Percentiles rank a stretch among this genome's conserved stretches.
These are phyloP conservation scores for barley (Hordeum vulgare) DNA, from an alignment of 176 grass and related monocot species.

Conservation along the genomic window DNA sequence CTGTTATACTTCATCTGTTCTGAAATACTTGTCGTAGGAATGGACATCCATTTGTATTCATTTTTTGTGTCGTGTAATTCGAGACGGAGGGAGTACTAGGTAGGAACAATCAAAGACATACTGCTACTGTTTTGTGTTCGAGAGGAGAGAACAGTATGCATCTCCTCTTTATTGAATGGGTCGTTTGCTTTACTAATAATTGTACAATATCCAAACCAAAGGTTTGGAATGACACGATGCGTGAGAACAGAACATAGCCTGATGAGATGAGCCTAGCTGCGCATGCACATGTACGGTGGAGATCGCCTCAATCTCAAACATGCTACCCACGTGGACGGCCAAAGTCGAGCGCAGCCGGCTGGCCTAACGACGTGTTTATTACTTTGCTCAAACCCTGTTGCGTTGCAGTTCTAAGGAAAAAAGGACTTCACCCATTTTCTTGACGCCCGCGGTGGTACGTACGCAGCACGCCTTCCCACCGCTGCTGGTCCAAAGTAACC, in stretches of 20 bases:
- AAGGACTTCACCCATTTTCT: slow-evolving; percentile 11
- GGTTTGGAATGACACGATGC: neutral
- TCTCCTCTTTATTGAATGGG: neutral
- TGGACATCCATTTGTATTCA: no score
- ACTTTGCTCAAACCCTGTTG: neutral
- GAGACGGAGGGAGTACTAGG: no score
- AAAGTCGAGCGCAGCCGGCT: neutral
- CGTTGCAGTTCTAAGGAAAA: neutral
- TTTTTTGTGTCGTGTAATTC: no score
- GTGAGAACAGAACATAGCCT: slow-evolving; percentile 1
- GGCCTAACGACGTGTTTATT: neutral
- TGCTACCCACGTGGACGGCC: neutral
- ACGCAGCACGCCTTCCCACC: neutral
- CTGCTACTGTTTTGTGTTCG: neutral
- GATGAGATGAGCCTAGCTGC: neutral
- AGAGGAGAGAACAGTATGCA: neutral
- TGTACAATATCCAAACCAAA: neutral
- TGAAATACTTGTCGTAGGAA: no score
- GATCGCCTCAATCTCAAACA: slow-evolving; percentile 1
- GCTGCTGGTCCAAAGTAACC: slow-evolving; percentile 27
- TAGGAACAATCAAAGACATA: no score
- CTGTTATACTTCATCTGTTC: no score
- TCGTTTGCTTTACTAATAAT: neutral
- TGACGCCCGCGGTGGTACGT: slow-evolving; percentile 13
- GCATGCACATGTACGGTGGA: neutral